Evolutionary conservation across 176 grass and related monocot species (phyloP).

Genomic region (Phragmites australis): DNA sequence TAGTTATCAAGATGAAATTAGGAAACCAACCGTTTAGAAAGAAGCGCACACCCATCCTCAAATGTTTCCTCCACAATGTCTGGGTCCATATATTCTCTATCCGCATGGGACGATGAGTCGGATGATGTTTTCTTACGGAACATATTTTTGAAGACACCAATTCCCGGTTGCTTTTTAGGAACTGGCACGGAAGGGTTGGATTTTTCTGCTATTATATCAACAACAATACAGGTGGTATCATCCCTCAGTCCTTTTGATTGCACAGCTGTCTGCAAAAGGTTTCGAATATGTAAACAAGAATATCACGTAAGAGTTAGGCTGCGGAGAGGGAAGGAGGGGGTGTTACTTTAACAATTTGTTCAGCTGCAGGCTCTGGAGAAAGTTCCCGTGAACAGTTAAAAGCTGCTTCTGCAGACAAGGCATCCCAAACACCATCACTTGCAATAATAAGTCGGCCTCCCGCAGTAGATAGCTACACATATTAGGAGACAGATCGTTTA

Average conservation of each 20-base stretch:
- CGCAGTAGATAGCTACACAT: conserved; percentile 66
- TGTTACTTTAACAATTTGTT: conserved; percentile 87
- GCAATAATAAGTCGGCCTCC: conserved; percentile 86
- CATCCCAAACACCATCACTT: conserved; percentile 99
- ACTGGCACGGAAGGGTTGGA: conserved; percentile 38
- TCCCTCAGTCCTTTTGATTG: conserved; percentile 86
- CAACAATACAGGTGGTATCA: conserved; percentile 91
- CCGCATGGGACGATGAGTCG: conserved; percentile 68
- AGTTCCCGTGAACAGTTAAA: conserved; percentile 67
- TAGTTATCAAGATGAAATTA: conserved; percentile 18
- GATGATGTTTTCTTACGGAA: conserved; percentile 62
- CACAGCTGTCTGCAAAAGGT: conserved; percentile 75
- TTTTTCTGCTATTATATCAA: conserved; percentile 81
- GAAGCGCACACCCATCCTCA: conserved; percentile 79
- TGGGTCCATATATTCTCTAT: conserved; percentile 64
- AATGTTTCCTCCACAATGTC: conserved; percentile 89
- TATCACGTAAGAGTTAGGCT: conserved; percentile 14
- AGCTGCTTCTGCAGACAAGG: conserved; percentile 64
- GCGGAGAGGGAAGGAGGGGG: not conserved
- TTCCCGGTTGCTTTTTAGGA: conserved; percentile 80
- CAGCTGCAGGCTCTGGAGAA: conserved; percentile 64
- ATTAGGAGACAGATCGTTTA: conserved; percentile 35
- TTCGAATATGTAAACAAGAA: conserved; percentile 26
- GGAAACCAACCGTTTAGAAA: conserved; percentile 68
- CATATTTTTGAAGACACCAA: conserved; percentile 92